These are phyloP conservation scores for Inga leiocalycina DNA, from an alignment of 306 rosid genomes.

Conservation along the genomic window DNA sequence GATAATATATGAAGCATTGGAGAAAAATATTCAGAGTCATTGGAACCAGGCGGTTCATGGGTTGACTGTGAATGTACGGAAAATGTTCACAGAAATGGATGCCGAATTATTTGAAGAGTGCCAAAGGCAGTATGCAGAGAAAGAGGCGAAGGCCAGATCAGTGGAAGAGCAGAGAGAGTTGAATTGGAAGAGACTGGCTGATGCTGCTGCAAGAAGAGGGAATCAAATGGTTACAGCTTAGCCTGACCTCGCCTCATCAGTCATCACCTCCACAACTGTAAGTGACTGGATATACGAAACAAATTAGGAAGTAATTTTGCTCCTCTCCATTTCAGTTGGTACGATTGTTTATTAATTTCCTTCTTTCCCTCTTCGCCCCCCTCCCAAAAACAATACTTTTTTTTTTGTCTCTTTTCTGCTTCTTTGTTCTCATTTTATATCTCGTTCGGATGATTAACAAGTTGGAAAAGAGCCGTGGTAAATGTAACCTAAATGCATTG, in stretches of 20 bases:
- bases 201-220: conserved; percentile 65
- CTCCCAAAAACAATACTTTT: background rate
- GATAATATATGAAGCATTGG: conserved; percentile 75
- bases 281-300: conserved; percentile 41
- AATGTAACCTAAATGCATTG: conserved; percentile 60
- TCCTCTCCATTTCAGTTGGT: conserved; percentile 51
- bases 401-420: conserved; percentile 29
- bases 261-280: conserved; percentile 24
- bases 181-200: conserved; percentile 86
- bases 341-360: conserved; percentile 55
- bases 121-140: conserved; percentile 70
- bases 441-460: conserved; percentile 49
- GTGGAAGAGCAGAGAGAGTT: conserved; percentile 65
- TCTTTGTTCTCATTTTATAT: conserved; percentile 40
- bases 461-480: conserved; percentile 53
- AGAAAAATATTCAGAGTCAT: conserved; percentile 73
- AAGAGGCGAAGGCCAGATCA: conserved; percentile 60
- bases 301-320: conserved; percentile 33
- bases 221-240: conserved; percentile 60
- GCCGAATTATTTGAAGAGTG: conserved; percentile 88
- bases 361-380: conserved; percentile 25
- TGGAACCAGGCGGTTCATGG: conserved; percentile 98
- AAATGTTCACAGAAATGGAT: conserved; percentile 95
- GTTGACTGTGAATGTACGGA: conserved; percentile 79
- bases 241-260: conserved; percentile 12